These are phyloP conservation scores for Ophiostoma tasmaniense DNA, from an alignment of 2,329 filamentous ascomycete species.

Conservation along the genomic window DNA sequence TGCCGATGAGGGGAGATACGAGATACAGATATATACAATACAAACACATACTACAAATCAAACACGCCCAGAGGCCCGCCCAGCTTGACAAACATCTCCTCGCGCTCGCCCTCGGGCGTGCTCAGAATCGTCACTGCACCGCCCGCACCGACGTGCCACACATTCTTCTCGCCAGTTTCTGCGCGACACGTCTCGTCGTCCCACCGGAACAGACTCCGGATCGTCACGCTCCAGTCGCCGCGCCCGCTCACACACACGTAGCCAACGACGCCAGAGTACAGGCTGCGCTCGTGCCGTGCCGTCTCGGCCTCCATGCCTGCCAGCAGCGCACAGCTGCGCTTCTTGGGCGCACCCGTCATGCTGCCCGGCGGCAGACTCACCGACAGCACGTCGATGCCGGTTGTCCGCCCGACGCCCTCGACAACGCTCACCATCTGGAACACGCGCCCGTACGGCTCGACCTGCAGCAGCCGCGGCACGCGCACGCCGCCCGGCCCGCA, in stretches of 20 bases:
- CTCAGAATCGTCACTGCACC: conserved; percentile 84
- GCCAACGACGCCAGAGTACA: conserved; percentile 84
- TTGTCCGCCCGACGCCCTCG: conserved; percentile 45
- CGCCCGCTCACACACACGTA: conserved; percentile 80
- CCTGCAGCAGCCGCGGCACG: conserved; percentile 70
- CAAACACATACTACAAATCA: conserved; percentile 20
- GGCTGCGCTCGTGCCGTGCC: conserved; percentile 46
- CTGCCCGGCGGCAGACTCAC: conserved; percentile 77
- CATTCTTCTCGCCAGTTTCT: conserved; percentile 33
- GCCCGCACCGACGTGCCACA: conserved; percentile 81
- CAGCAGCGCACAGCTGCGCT: conserved; percentile 79
- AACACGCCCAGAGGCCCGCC: conserved; percentile 48
- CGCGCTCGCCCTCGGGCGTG: conserved; percentile 69
- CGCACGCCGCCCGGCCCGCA: conserved; percentile 64
- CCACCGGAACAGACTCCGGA: conserved; percentile 70
- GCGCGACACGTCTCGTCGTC: conserved; percentile 43
- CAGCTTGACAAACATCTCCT: conserved; percentile 81
- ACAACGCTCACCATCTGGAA: conserved; percentile 89
- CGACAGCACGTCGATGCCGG: conserved; percentile 67
- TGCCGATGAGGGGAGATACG: neutral
- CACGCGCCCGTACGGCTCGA: conserved; percentile 86
- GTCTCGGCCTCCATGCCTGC: conserved; percentile 51
- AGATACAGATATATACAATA: no score
- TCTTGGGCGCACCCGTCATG: conserved; percentile 96
- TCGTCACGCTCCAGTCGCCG: conserved; percentile 87